phyloP scores from a whole-genome alignment of 208 protist species.

The Porcisia hertigi region DNA sequence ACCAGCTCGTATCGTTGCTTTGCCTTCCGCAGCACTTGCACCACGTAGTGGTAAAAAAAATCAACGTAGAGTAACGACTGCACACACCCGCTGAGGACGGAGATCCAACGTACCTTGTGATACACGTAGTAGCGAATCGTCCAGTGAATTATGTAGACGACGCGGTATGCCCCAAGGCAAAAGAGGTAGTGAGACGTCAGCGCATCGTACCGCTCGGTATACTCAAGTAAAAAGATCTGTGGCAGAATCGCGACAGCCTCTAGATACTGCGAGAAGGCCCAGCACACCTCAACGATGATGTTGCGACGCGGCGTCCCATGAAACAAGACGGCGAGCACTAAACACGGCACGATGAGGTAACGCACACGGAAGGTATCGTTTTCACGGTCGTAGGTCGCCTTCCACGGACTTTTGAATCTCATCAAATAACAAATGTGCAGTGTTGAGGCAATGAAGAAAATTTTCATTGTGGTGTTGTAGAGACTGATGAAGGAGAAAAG shows the following conservation, averaged over 20 bases:
- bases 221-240: slow-evolving; percentile 96
- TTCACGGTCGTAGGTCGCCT: slow-evolving; percentile 88
- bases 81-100: slow-evolving; percentile 80
- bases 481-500: slow-evolving; percentile 77
- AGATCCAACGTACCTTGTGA: slow-evolving; percentile 66
- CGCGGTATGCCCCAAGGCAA: slow-evolving; percentile 92
- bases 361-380: slow-evolving; percentile 91
- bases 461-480: slow-evolving; percentile 96
- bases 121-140: slow-evolving; percentile 84
- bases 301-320: slow-evolving; percentile 38
- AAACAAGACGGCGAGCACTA: slow-evolving; percentile 76
- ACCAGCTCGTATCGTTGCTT: slow-evolving; percentile 82
- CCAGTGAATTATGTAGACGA: slow-evolving; percentile 96
- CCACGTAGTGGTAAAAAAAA: slow-evolving; percentile 97
- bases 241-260: slow-evolving; percentile 96
- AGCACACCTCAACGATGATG: slow-evolving; percentile 83
- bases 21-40: slow-evolving; percentile 75
- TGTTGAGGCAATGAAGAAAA: slow-evolving; percentile 91
- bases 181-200: slow-evolving; percentile 96
- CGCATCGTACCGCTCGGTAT: slow-evolving; percentile 92
- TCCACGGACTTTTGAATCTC: slow-evolving; percentile 87
- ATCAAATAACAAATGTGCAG: slow-evolving; percentile 95
- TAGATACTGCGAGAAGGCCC: slow-evolving; percentile 96
- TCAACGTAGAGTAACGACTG: slow-evolving; percentile 95
- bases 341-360: slow-evolving; percentile 86